These are phyloP conservation scores for Amoebophrya sp. DNA, from an alignment of 169 alveolate species.

Conservation along the genomic window DNA sequence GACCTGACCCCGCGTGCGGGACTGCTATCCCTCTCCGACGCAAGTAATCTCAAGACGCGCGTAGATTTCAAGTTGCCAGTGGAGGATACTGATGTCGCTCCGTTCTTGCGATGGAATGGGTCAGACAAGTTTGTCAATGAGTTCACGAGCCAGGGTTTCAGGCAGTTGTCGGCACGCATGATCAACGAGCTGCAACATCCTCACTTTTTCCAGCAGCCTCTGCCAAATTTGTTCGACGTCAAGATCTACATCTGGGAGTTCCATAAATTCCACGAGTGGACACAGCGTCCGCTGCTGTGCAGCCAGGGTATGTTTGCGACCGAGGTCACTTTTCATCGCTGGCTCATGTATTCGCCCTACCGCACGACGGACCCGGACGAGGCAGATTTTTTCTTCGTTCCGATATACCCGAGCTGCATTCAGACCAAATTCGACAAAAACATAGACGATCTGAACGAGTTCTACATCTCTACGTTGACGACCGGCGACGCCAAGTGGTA, in stretches of 20 bases:
- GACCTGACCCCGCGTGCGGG: not conserved
- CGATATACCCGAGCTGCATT: not conserved
- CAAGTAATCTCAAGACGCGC: too few relatives aligned
- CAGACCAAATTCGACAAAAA: not conserved
- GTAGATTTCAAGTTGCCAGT: too few relatives aligned
- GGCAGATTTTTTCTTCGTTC: conserved; percentile 29
- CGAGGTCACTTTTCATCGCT: not conserved
- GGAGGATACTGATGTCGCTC: not conserved
- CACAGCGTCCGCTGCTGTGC: not conserved
- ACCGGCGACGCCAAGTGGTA: not conserved
- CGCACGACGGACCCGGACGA: conserved; percentile 19
- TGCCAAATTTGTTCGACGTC: not conserved
- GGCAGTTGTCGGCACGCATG: not conserved
- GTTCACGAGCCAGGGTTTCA: not conserved
- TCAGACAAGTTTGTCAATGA: not conserved
- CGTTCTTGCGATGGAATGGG: not conserved
- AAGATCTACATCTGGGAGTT: not conserved
- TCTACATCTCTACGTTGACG: not conserved
- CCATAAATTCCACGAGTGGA: not conserved
- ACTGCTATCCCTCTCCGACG: not conserved
- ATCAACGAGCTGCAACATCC: not conserved
- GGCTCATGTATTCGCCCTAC: conserved; percentile 16
- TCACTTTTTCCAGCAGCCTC: not conserved
- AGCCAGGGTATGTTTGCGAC: conserved; percentile 20
- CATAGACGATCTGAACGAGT: not conserved